Conservation (phyloP, 371 early-diverging fungal genomes). For the Mortierella sp. region DNA sequence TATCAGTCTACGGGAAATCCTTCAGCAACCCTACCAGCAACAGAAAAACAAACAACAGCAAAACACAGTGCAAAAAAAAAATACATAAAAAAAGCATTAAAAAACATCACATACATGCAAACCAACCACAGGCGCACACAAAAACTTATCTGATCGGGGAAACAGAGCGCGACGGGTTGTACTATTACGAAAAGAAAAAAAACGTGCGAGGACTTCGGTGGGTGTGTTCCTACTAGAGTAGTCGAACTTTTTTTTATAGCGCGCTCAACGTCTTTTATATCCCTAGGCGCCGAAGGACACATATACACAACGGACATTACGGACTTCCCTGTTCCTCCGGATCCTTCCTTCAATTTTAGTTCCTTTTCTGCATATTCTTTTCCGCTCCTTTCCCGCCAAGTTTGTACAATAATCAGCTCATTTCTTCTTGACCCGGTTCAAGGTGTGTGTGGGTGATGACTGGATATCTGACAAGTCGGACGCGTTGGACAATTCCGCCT, state of each 20-base stretch:
- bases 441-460: no score
- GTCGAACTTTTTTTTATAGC: no score
- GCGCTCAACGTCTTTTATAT: no score
- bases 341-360: no score
- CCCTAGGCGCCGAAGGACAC: no score
- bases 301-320: no score
- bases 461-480: neutral
- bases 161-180: neutral
- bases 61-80: conserved; percentile 5
- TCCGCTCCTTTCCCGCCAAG: no score
- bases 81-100: conserved; percentile 14
- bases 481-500: neutral
- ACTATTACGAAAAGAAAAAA: neutral
- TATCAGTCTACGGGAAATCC: neutral
- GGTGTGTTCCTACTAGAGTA: no score
- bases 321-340: no score
- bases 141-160: neutral
- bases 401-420: no score
- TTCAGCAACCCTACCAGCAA: conserved; percentile 5
- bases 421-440: no score
- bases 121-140: neutral
- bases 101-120: neutral
- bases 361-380: no score
- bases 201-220: neutral
- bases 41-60: neutral